These are phyloP conservation scores for Solioccasus polychromus DNA, from an alignment of 768 basidiomycete species.

Conservation along the genomic window DNA sequence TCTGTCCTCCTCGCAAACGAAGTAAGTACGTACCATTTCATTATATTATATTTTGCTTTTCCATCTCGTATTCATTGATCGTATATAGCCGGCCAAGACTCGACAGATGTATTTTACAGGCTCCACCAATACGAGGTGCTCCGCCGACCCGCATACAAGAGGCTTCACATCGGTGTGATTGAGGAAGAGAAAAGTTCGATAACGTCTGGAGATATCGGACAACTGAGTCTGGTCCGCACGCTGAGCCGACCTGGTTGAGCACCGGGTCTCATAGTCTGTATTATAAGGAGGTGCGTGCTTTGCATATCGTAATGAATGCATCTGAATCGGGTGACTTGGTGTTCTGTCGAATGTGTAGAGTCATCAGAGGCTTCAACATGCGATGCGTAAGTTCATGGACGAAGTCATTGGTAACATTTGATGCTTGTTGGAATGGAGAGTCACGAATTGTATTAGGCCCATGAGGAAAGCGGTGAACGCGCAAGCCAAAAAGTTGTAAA, in stretches of 20 bases:
- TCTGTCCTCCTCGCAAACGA: constrained; percentile 72
- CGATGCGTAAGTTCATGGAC: constrained; percentile 59
- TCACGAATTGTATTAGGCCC: constrained; percentile 28
- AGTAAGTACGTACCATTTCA: constrained; percentile 50
- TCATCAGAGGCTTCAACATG: constrained; percentile 41
- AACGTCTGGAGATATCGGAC: constrained; percentile 44
- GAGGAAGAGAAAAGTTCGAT: constrained; percentile 55
- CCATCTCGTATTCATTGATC: too few species aligned
- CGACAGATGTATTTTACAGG: constrained; percentile 75
- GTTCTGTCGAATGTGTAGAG: constrained; percentile 24
- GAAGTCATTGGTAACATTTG: constrained; percentile 54
- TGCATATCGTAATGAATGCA: background rate
- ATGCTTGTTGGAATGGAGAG: constrained; percentile 21
- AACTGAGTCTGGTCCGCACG: constrained; percentile 72
- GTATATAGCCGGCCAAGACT: constrained; percentile 67
- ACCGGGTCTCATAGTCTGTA: constrained; percentile 69
- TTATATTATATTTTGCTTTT: background rate
- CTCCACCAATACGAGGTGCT: constrained; percentile 77
- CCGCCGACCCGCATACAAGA: constrained; percentile 38
- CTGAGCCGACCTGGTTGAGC: constrained; percentile 74
- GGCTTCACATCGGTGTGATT: constrained; percentile 42
- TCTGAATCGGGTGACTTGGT: background rate
- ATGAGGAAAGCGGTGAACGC: constrained; percentile 58
- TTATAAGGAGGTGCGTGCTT: constrained; percentile 55
- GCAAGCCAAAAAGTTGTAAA: constrained; percentile 51